Conservation (phyloP, 345 rosid genomes). For the Sisymbrium irio region DNA sequence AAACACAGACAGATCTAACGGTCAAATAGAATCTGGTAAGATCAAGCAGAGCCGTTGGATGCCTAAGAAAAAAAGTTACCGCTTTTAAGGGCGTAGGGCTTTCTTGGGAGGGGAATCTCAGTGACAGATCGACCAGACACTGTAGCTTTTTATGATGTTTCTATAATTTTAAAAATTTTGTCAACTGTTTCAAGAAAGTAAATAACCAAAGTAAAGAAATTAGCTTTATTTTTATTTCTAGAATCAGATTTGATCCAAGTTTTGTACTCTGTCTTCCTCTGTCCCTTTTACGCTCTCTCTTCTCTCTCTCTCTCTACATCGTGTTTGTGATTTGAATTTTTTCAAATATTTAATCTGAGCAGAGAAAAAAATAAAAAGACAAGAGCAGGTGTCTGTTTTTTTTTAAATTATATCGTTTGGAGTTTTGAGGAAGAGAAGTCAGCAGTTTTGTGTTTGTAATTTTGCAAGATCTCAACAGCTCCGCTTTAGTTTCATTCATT, state of each 20-base stretch:
- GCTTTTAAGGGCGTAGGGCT: constrained; percentile 16
- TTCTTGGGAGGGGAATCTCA: constrained; percentile 28
- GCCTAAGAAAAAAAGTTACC: neutral
- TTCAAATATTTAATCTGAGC: constrained; percentile 24
- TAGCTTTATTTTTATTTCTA: neutral
- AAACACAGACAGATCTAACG: constrained; percentile 17
- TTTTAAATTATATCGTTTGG: neutral
- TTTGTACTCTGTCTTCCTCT: neutral
- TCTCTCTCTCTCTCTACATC: constrained; percentile 15
- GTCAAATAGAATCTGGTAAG: neutral
- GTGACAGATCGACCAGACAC: constrained; percentile 18
- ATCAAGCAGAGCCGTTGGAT: constrained; percentile 25
- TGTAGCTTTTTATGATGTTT: constrained; percentile 7
- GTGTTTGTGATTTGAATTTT: constrained; percentile 28
- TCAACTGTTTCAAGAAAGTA: constrained; percentile 15
- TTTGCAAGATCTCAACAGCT: constrained; percentile 25
- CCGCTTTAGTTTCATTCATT: constrained; percentile 6
- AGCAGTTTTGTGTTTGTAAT: constrained; percentile 22
- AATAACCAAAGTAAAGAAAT: neutral
- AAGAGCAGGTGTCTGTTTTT: constrained; percentile 21
- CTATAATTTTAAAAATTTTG: neutral
- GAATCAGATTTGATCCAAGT: constrained; percentile 16
- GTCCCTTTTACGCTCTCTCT: neutral
- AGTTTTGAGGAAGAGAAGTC: constrained; percentile 20
- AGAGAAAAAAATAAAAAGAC: neutral